Percentiles rank a stretch among this genome's conserved stretches.
Evolutionary conservation across 306 rosid species (phyloP).

Genomic region (Psophocarpus tetragonolobus): DNA sequence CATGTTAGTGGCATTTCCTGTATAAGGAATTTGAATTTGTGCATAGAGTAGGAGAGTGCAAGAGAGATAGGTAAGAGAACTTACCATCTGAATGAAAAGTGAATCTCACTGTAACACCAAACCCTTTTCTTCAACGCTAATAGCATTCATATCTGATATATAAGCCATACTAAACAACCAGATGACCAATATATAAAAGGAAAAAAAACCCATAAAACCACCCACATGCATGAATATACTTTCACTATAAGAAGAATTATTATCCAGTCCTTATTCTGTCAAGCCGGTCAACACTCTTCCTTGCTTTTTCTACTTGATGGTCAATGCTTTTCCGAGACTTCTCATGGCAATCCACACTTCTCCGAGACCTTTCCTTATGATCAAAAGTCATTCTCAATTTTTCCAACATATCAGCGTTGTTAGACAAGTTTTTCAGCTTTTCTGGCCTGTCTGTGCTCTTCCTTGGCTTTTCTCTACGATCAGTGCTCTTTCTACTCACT

Average conservation of each 20-base stretch:
- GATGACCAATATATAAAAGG: constrained; percentile 38
- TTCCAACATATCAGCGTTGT: constrained; percentile 44
- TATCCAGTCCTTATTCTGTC: constrained; percentile 79
- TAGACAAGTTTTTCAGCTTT: constrained; percentile 57
- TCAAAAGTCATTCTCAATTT: constrained; percentile 65
- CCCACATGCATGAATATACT: constrained; percentile 49
- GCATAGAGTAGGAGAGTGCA: neutral
- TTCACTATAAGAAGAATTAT: constrained; percentile 43
- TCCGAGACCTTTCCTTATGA: constrained; percentile 72
- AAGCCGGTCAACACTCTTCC: constrained; percentile 80
- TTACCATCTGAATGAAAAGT: constrained; percentile 29
- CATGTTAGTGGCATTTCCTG: constrained; percentile 1
- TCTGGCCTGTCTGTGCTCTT: constrained; percentile 74
- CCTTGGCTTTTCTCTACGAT: constrained; percentile 78
- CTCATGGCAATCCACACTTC: constrained; percentile 81
- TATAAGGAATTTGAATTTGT: neutral
- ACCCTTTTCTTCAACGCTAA: constrained; percentile 44
- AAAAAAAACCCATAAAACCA: constrained; percentile 40
- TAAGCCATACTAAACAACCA: constrained; percentile 57
- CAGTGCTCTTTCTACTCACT: constrained; percentile 74
- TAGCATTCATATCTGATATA: constrained; percentile 45
- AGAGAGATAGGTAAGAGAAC: neutral
- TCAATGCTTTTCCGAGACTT: constrained; percentile 78
- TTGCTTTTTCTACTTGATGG: constrained; percentile 67
- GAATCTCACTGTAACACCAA: constrained; percentile 46